Conservation (phyloP, 1,284 basidiomycete genomes). For the Trichosporon ovoides region DNA sequence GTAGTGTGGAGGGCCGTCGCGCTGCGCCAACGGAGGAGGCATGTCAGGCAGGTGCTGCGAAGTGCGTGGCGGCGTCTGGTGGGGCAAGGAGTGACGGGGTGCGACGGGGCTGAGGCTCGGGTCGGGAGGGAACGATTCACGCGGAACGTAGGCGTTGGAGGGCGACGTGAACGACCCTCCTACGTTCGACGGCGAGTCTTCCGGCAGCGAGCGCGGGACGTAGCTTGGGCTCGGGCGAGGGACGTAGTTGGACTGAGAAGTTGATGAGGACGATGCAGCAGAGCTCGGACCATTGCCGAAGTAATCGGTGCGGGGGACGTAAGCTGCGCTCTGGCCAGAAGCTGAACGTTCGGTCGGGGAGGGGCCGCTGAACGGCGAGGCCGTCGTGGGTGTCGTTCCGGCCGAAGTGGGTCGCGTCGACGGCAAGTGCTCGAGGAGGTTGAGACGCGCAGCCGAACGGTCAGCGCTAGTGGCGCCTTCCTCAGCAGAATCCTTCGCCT, state of each 20-base stretch:
- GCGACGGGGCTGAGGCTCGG: constrained; percentile 8
- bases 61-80: constrained; percentile 15
- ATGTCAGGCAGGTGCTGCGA: constrained; percentile 15
- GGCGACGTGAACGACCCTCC: background rate
- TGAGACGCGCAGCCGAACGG: constrained; percentile 16
- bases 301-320: constrained; percentile 27
- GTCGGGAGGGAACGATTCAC: constrained; percentile 4
- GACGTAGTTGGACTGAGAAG: constrained; percentile 2
- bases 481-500: background rate
- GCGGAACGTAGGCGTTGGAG: constrained; percentile 7
- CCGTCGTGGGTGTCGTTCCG: background rate
- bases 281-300: constrained; percentile 15
- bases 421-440: constrained; percentile 35
- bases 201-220: constrained; percentile 10
- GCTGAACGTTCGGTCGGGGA: constrained; percentile 1
- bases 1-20: constrained; percentile 19
- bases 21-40: constrained; percentile 11
- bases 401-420: constrained; percentile 9
- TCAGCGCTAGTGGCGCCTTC: background rate
- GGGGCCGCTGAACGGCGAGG: background rate
- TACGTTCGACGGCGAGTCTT: background rate
- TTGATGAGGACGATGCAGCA: constrained; percentile 5
- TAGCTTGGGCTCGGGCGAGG: constrained; percentile 18
- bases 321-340: constrained; percentile 18
- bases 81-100: constrained; percentile 7